Evolutionary conservation across 2,329 filamentous ascomycete genomes (phyloP), one percentile per base, ranked within the genome.

Genomic region (Fusarium haematococcum): DNA sequence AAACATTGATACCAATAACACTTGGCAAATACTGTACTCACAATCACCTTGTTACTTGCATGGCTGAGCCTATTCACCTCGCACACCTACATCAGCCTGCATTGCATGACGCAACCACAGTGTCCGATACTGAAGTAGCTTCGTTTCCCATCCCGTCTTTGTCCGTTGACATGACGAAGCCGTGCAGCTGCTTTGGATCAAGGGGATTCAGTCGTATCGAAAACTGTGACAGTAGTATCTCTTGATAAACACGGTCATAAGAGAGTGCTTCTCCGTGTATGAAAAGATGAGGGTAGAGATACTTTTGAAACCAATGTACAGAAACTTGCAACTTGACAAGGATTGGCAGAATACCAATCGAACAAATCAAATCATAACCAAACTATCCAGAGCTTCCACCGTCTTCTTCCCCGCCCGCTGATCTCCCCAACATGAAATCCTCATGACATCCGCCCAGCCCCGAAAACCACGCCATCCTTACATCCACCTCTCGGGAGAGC

Each of bases 391-490:
- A 37, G 54, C 33, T 57, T 57, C 54, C 48, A 30, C n/a, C 59
- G 6, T 50, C 39, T 23, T 32, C 48, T 27, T 52, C 25, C 45
- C 67, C 67, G 56, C 45, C 67, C 39, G 68, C 62, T 39, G 68
- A 71, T 71, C 68, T 54, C 52, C 35, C 67, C 50, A 70, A 62
- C 57, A 65, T 50, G 16, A 50, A 54, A 54, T 54, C 48, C 48
- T 54, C 54, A 60, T 71, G 57, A 43, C 68, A 68, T 68, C 65
- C 54, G 60, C 62, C 50, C 50, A 70, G 23, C 57, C 50, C 52
- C 68, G 32, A 57, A 35, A 45, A 39, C 50, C 59, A 71, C 59
- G 68, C 68, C 59, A 69, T 63, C 14, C 27, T 45, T 16, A 27
- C 60, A 58, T 59, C 33, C 48, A 25, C 41, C 37, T 23, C 50